These are phyloP conservation scores for Ceratocystis lukuohia DNA, from an alignment of 2,329 filamentous ascomycete genomes.

Conservation along the genomic window DNA sequence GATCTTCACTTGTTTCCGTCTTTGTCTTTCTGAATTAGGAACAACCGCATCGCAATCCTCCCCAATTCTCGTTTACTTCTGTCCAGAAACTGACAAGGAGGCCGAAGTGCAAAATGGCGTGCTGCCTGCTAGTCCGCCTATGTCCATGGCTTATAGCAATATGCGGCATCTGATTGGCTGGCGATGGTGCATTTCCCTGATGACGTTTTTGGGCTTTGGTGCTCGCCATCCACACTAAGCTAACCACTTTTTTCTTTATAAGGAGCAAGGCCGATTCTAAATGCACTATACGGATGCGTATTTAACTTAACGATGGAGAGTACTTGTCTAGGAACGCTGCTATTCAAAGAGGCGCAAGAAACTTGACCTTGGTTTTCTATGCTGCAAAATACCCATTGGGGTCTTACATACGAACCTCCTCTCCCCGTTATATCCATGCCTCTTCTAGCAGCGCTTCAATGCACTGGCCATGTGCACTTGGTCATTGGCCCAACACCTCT, in stretches of 20 bases:
- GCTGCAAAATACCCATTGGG: not conserved
- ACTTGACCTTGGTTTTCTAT: not conserved
- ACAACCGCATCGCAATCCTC: too few species aligned
- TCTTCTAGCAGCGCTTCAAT: constrained; percentile 61
- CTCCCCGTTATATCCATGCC: constrained; percentile 3
- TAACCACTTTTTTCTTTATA: not conserved
- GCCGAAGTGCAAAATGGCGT: constrained; percentile 8
- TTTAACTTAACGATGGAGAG: not conserved
- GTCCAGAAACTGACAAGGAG: not conserved
- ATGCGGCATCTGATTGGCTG: constrained; percentile 10
- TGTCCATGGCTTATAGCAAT: not conserved
- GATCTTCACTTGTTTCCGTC: too few species aligned
- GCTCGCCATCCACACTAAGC: constrained; percentile 12
- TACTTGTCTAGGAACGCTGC: not conserved
- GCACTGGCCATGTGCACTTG: constrained; percentile 60
- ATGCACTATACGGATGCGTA: not conserved
- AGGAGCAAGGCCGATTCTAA: not conserved
- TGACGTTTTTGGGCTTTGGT: constrained; percentile 14
- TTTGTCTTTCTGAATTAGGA: too few species aligned
- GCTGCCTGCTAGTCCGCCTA: not conserved
- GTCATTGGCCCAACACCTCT: constrained; percentile 77
- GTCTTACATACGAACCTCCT: not conserved
- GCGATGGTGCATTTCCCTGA: not conserved
- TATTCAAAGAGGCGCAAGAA: not conserved
- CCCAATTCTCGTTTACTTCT: too few species aligned